Evolutionary conservation across 139 green algal genomes (phyloP).

Genomic region (Pedinophyceae sp.): DNA sequence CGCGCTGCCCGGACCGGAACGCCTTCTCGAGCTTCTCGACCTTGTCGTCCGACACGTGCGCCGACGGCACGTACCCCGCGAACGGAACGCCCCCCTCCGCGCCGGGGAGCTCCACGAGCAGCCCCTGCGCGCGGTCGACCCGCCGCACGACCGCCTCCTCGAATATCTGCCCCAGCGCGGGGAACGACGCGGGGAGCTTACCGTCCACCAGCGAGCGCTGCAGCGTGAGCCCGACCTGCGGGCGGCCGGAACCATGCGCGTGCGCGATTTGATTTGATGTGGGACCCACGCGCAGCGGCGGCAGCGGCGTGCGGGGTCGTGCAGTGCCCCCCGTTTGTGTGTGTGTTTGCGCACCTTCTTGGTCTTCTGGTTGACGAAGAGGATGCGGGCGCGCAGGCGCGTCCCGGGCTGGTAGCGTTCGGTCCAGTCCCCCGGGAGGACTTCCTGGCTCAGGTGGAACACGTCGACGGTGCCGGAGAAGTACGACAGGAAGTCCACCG

Average conservation of each 20-base stretch:
- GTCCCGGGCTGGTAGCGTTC: constrained; percentile 13
- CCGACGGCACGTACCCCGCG: constrained; percentile 56
- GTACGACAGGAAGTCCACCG: constrained; percentile 70
- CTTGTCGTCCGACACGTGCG: constrained; percentile 44
- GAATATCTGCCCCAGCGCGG: neutral
- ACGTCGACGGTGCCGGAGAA: constrained; percentile 75
- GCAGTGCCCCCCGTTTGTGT: no score
- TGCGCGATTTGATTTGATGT: no score
- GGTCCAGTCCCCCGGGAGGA: constrained; percentile 8
- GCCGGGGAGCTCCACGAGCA: constrained; percentile 46
- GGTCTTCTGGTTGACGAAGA: constrained; percentile 55
- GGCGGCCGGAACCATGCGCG: no score
- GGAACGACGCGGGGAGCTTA: neutral
- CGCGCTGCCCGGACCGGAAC: neutral
- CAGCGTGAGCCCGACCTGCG: constrained; percentile 56
- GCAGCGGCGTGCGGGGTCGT: no score
- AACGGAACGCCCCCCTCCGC: neutral
- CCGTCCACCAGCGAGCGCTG: constrained; percentile 47
- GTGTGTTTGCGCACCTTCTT: no score
- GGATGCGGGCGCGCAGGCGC: constrained; percentile 48
- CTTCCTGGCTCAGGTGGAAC: constrained; percentile 49
- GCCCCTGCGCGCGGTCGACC: constrained; percentile 44
- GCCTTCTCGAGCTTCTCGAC: constrained; percentile 29
- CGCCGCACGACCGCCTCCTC: constrained; percentile 36
- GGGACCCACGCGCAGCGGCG: no score